Percentiles rank a stretch among this genome's conserved stretches.
Evolutionary conservation across 2,329 filamentous ascomycete genomes (phyloP).

Genomic region (Apiospora rasikravindrae): DNA sequence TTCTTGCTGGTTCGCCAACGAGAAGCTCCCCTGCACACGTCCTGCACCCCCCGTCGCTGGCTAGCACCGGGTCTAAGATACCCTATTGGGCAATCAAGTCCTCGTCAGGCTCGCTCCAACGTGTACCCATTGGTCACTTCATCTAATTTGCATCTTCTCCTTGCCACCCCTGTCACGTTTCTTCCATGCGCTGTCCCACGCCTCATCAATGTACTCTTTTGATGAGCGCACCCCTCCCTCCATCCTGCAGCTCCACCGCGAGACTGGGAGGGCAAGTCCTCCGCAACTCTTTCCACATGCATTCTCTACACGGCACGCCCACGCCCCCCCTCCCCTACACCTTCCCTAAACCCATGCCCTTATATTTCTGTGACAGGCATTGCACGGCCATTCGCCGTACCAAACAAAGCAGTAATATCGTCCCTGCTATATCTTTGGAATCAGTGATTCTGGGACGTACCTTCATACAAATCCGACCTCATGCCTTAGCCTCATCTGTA

Average conservation of each 20-base stretch:
- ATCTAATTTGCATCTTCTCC: constrained; percentile 53
- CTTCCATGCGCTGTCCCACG: constrained; percentile 55
- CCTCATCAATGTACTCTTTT: constrained; percentile 29
- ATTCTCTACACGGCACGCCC: constrained; percentile 16
- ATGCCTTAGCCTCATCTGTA: constrained; percentile 30
- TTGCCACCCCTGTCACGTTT: constrained; percentile 53
- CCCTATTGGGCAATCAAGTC: constrained; percentile 57
- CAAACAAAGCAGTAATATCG: constrained; percentile 37
- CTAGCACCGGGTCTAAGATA: constrained; percentile 53
- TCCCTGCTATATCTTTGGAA: constrained; percentile 27
- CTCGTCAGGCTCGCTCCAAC: constrained; percentile 44
- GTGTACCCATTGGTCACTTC: constrained; percentile 55
- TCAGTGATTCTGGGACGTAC: constrained; percentile 26
- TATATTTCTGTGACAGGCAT: constrained; percentile 35
- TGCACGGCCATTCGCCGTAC: constrained; percentile 34
- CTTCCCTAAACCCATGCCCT: constrained; percentile 32
- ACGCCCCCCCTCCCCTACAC: constrained; percentile 28
- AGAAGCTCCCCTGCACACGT: constrained; percentile 28
- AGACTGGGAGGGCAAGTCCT: not conserved
- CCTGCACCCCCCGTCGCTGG: constrained; percentile 44
- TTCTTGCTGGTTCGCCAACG: constrained; percentile 31
- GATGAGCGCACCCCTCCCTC: constrained; percentile 41
- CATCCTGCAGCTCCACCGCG: constrained; percentile 20
- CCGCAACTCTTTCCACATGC: not conserved
- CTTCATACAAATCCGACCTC: constrained; percentile 33